Evolutionary conservation across 2,329 filamentous ascomycete species (phyloP), one percentile per base, ranked within the genome.

Genomic region (Diaporthe sp.): DNA sequence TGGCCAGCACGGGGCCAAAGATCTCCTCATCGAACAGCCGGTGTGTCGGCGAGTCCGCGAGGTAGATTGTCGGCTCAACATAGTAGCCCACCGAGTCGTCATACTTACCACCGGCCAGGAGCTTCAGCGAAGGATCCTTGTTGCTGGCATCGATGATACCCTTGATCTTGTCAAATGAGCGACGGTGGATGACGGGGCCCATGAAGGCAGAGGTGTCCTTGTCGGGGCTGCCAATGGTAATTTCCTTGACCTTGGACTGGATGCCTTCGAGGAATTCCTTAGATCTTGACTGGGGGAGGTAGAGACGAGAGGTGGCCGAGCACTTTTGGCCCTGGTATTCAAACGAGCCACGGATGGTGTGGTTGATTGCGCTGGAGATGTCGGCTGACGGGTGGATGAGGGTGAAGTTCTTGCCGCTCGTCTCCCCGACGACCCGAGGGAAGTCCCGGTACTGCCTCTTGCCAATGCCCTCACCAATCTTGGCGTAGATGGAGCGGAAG

Each of bases 401-500:
- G 47, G 87, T 86, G 81, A 88, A 88, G 80, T 89, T 89, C 84
- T 89, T 89, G 66, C 87, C 87, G 69, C 85, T 84, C 0, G 87
- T 89, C 81, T 89, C 87, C 71, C 86, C 87, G 3, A 88, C 84
- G 35, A 88, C 81, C 1, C 86, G 81, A 0, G 87, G 87, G 78
- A 98, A 98, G 78, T 93, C 92, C 77, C 88, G 88, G 86, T 97
- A 98, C 75, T 91, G 93, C 76, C 94, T 94, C 80, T 95, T 92
- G 6, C 94, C 94, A 30, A 97, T 92, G 53, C 94, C 94, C 77
- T 90, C 87, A 17, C 94, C 94, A 79, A 98, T 98, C 82, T 94
- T 91, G 25, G 94, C 94, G 82, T 97, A 98, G 19, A 98, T 88
- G 80, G 92, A 91, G 76, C 95, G 93, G 92, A 98, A 98, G 44